phyloP scores from a whole-genome alignment of 2,329 filamentous ascomycete genomes.

The Tolypocladium inflatum region DNA sequence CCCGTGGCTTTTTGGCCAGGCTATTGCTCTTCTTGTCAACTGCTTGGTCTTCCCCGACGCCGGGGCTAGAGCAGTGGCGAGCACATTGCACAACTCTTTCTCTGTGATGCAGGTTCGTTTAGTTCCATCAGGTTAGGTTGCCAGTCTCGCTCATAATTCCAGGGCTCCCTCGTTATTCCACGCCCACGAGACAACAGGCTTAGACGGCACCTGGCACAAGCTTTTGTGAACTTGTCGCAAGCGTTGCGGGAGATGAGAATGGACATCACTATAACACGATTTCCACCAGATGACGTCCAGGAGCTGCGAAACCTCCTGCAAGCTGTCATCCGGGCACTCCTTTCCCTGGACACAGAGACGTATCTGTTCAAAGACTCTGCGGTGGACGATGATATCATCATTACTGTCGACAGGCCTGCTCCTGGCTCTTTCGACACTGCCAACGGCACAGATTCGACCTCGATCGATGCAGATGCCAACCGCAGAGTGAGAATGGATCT shows the following conservation, averaged over 20 bases:
- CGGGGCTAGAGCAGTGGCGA: constrained; percentile 42
- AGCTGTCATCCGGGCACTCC: constrained; percentile 40
- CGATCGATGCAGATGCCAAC: constrained; percentile 7
- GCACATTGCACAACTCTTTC: constrained; percentile 36
- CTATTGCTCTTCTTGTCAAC: constrained; percentile 39
- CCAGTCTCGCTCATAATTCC: not conserved
- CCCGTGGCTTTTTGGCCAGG: constrained; percentile 47
- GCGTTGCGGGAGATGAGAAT: constrained; percentile 46
- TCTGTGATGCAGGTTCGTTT: constrained; percentile 32
- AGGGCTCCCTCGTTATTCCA: constrained; percentile 23
- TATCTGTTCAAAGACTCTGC: constrained; percentile 29
- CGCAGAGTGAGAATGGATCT: constrained; percentile 21
- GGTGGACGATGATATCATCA: constrained; percentile 5
- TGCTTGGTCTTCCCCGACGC: constrained; percentile 41
- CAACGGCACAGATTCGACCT: constrained; percentile 2
- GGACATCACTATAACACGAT: constrained; percentile 45
- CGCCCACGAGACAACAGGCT: constrained; percentile 17
- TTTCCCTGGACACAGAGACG: constrained; percentile 41
- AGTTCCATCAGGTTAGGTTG: not conserved
- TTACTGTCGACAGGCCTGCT: constrained; percentile 6
- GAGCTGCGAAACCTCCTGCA: constrained; percentile 45
- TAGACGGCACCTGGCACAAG: constrained; percentile 35
- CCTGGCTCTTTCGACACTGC: not conserved
- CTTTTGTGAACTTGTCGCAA: constrained; percentile 46
- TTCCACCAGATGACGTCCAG: constrained; percentile 38